Base-by-base conservation (phyloP, 108 stramenopile species). In the Fistulifera pelliculosa region DNA sequence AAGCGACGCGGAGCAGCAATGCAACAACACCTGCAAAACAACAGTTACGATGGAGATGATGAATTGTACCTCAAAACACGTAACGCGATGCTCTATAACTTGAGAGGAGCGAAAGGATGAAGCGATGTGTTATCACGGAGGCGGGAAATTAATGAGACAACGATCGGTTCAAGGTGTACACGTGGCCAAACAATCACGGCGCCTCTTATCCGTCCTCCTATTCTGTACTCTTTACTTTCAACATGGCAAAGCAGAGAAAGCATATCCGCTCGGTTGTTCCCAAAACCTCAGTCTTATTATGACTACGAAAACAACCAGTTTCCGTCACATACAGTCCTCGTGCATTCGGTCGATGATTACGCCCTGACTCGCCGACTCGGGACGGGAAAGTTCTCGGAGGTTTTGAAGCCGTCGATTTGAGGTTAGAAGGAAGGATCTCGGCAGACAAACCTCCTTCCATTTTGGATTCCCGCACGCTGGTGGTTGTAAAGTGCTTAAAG, bases 321-420 rank as follows among this genome's bases (percentile, higher is more conserved):
- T 41, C 80, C 80, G 13, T 63, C 69, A 11, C 56, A 28, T 4
- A 38, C 43, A 54, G 24, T 26, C 4, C 49, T 50, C 49, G 31
- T 35, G 6, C 31, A 8, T 35, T 35, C 31, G 3, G 31, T 35
- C 31, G 47, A 73, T 21, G 76, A 77, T 53, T 92, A 73, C 61
- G 58, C 61, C 42, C 40, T 87, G 6, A 47, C 63, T 0, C 56
- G 81, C n/a, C 64, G 79, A 35, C 69, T 92, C 39, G 90, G 90
- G n/a, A 71, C 85, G 21, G 90, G 85, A 6, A 92, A 87, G 58
- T 92, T 92, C 43, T 81, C 79, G 17, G 83, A 92, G 53, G 90
- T 92, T 92, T 85, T 54, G 85, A 87, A 65, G 90, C 90, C 0
- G 77, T 87, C 18, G 83, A 85, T 54, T 58, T 74, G 24, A 51